Evolutionary conservation across 129 eudicot genomes (phyloP).

Genomic region (Smallanthus sonchifolius): DNA sequence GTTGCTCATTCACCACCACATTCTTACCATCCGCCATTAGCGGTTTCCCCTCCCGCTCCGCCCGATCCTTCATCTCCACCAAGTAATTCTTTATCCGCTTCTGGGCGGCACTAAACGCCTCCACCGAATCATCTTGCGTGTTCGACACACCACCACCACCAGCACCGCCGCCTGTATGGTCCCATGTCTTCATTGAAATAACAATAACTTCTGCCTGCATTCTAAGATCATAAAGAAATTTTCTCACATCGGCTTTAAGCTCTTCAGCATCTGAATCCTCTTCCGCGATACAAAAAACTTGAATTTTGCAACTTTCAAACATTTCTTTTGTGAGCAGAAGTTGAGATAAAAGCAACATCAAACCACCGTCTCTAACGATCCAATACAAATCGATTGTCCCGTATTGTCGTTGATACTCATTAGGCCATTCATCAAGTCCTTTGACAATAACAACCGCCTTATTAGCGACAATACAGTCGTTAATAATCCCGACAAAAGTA

Average conservation of each 20-base stretch:
- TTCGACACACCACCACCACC: slow-evolving; percentile 34
- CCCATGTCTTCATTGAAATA: slow-evolving; percentile 94
- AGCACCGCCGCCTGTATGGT: slow-evolving; percentile 20
- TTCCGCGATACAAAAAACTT: slow-evolving; percentile 94
- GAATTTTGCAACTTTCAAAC: slow-evolving; percentile 96
- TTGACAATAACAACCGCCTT: slow-evolving; percentile 97
- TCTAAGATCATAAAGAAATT: slow-evolving; percentile 90
- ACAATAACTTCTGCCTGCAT: slow-evolving; percentile 98
- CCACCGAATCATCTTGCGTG: slow-evolving; percentile 78
- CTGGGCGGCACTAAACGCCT: slow-evolving; percentile 77
- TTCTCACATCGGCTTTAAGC: slow-evolving; percentile 89
- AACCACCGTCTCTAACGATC: slow-evolving; percentile 98
- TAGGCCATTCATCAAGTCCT: slow-evolving; percentile 99
- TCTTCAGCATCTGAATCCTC: slow-evolving; percentile 94
- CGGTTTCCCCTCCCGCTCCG: slow-evolving; percentile 42
- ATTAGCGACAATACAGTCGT: slow-evolving; percentile 97
- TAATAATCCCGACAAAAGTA: slow-evolving; percentile 91
- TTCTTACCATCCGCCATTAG: slow-evolving; percentile 81
- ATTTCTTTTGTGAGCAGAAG: slow-evolving; percentile 92
- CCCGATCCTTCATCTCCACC: slow-evolving; percentile 55
- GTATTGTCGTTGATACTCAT: slow-evolving; percentile 84
- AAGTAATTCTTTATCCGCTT: slow-evolving; percentile 59
- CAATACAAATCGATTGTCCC: slow-evolving; percentile 95
- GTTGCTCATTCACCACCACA: slow-evolving; percentile 78
- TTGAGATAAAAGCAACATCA: slow-evolving; percentile 95